Percentiles rank a stretch among this genome's conserved stretches.
phyloP scores from a whole-genome alignment of 768 basidiomycete species.

The Leucocoprinus leucothites region DNA sequence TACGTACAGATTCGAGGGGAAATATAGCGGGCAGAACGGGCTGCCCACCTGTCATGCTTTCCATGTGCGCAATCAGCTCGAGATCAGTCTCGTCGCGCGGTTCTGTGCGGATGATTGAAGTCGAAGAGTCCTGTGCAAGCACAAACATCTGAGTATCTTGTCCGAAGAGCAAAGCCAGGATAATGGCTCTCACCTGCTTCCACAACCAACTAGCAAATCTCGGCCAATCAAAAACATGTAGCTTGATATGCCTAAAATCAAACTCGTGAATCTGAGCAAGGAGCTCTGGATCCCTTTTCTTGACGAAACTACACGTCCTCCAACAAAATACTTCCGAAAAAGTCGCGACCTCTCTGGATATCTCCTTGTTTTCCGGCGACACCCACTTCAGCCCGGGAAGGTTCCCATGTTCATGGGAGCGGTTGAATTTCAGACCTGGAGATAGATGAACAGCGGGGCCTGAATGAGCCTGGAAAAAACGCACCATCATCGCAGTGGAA shows the following conservation, averaged over 20 bases:
- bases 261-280: not conserved
- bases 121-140: not conserved
- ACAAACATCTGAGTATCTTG: not conserved
- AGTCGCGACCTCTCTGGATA: not conserved
- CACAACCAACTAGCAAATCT: not conserved
- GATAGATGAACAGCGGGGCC: not conserved
- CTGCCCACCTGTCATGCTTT: not conserved
- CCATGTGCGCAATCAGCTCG: not conserved
- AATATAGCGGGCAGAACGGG: not conserved
- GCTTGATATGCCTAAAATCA: not conserved
- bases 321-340: not conserved
- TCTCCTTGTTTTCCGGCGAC: not conserved
- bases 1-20: not conserved
- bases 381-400: not conserved
- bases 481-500: constrained; percentile 1
- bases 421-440: not conserved
- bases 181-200: not conserved
- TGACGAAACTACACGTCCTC: not conserved
- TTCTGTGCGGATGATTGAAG: not conserved
- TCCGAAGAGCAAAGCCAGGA: not conserved
- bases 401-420: not conserved
- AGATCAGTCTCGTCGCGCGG: not conserved
- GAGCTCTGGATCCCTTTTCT: not conserved
- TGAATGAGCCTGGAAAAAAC: not conserved
- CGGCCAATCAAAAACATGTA: not conserved